These are phyloP conservation scores for Malassezia yamatoensis DNA, from an alignment of 1,284 basidiomycete species.

Conservation along the genomic window DNA sequence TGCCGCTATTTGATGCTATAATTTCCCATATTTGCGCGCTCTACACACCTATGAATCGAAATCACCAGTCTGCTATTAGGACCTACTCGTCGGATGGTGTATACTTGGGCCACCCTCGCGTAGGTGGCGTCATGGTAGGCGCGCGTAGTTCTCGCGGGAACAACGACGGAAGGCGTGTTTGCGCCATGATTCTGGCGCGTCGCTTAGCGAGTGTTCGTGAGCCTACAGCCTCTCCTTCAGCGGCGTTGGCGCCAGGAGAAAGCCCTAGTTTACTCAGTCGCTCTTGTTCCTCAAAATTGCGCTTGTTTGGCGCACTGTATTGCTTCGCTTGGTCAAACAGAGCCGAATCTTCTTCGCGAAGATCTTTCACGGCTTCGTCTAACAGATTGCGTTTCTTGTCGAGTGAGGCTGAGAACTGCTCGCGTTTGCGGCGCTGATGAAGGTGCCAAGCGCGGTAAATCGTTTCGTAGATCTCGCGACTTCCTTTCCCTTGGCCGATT, in stretches of 20 bases:
- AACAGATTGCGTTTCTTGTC: constrained; percentile 28
- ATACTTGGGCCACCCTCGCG: constrained; percentile 28
- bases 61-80: too few relatives aligned
- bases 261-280: constrained; percentile 32
- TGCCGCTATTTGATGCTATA: too few relatives aligned
- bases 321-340: constrained; percentile 35
- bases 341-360: constrained; percentile 18
- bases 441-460: constrained; percentile 85
- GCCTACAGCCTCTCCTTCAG: constrained; percentile 20
- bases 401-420: constrained; percentile 41
- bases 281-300: constrained; percentile 34
- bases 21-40: too few relatives aligned
- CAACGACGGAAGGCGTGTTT: constrained; percentile 32
- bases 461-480: constrained; percentile 73
- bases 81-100: constrained; percentile 12
- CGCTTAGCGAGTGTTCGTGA: constrained; percentile 27
- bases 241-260: constrained; percentile 11
- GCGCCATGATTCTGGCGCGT: constrained; percentile 25
- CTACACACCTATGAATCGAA: too few relatives aligned
- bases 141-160: constrained; percentile 44
- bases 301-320: constrained; percentile 32
- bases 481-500: constrained; percentile 21
- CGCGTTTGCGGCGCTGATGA: constrained; percentile 63
- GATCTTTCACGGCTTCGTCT: constrained; percentile 31
- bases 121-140: constrained; percentile 35